Conservation (phyloP, 176 grass and related monocot species). For the Neostapfia colusana region DNA sequence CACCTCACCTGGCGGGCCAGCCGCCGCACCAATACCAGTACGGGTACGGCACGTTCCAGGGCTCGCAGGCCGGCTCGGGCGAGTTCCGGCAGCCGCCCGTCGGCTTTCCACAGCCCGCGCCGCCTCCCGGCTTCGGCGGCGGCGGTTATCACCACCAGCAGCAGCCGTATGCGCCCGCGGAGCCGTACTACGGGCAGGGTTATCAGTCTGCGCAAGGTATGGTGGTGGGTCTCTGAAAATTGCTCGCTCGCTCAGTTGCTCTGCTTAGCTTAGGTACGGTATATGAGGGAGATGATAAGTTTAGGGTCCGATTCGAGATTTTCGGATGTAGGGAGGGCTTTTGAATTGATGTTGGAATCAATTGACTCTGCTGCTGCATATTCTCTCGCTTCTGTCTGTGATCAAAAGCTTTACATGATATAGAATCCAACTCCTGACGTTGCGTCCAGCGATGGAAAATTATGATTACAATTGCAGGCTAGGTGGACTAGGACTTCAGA, state of each 20-base stretch:
- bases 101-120: constrained; percentile 58
- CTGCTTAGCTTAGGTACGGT: background rate
- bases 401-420: background rate
- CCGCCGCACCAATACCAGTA: constrained; percentile 39
- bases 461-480: background rate
- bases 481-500: background rate
- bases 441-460: background rate
- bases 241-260: constrained; percentile 2
- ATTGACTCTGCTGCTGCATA: background rate
- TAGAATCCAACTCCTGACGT: background rate
- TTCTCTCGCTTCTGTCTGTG: background rate
- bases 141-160: constrained; percentile 7
- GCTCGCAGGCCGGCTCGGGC: background rate
- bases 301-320: background rate
- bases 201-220: constrained; percentile 58
- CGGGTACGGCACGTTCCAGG: constrained; percentile 69
- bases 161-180: constrained; percentile 49
- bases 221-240: background rate
- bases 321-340: background rate
- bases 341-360: background rate
- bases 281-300: background rate
- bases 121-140: constrained; percentile 44
- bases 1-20: constrained; percentile 51
- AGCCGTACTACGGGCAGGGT: constrained; percentile 52
- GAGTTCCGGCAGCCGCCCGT: constrained; percentile 42